Evolutionary conservation across 1,284 basidiomycete species (phyloP).

Genomic region (Singerocomus inundabilis): DNA sequence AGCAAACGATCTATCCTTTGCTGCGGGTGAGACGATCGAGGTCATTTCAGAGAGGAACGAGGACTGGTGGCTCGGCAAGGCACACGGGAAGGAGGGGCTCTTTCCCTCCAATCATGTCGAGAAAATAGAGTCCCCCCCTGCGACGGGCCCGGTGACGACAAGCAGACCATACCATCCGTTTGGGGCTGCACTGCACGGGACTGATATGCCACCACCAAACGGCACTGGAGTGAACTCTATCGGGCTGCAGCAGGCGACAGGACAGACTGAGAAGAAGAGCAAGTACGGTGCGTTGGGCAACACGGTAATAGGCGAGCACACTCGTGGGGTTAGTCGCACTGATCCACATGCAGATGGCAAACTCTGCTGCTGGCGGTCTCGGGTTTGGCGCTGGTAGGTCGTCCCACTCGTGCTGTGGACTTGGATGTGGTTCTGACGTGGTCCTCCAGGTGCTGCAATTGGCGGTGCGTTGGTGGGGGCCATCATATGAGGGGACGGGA

Average conservation of each 20-base stretch:
- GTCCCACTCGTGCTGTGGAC: not conserved
- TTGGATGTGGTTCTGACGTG: not conserved
- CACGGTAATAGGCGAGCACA: conserved; percentile 39
- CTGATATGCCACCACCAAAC: conserved; percentile 37
- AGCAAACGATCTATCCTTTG: conserved; percentile 40
- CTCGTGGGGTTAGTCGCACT: conserved; percentile 17
- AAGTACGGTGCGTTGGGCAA: conserved; percentile 57
- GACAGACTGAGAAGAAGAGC: conserved; percentile 51
- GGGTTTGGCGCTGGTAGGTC: conserved; percentile 63
- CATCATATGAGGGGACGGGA: conserved; percentile 40
- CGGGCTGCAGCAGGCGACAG: conserved; percentile 38
- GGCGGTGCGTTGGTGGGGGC: conserved; percentile 40
- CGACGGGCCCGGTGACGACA: not conserved
- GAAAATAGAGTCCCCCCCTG: conserved; percentile 36
- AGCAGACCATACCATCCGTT: conserved; percentile 41
- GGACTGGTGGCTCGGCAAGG: conserved; percentile 43
- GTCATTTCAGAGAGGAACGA: conserved; percentile 36
- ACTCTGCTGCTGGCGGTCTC: conserved; percentile 66
- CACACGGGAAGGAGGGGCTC: conserved; percentile 56
- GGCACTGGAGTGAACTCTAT: conserved; percentile 33
- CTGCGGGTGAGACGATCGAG: conserved; percentile 36
- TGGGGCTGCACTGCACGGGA: conserved; percentile 39
- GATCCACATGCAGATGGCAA: conserved; percentile 49
- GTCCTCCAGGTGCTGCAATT: conserved; percentile 45
- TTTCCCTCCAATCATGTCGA: conserved; percentile 67